These are phyloP conservation scores for Eurotiales sp. DNA, from an alignment of 2,329 filamentous ascomycete species.

Conservation along the genomic window DNA sequence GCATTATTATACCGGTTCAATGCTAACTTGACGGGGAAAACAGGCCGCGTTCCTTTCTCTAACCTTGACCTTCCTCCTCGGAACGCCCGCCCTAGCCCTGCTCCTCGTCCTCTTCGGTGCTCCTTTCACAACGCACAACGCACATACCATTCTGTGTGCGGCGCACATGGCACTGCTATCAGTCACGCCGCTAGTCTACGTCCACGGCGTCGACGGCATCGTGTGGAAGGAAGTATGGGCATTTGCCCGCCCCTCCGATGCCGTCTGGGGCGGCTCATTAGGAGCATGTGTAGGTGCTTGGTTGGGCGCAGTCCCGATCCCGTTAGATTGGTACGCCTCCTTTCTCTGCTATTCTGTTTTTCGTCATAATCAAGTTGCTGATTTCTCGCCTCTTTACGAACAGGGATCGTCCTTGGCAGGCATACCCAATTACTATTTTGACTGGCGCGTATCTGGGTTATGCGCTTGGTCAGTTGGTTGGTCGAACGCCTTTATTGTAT, in stretches of 20 bases:
- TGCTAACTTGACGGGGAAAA: constrained; percentile 1
- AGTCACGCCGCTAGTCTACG: constrained; percentile 77
- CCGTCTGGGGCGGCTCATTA: constrained; percentile 76
- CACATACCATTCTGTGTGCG: constrained; percentile 74
- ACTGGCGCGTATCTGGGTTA: constrained; percentile 78
- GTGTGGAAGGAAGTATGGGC: constrained; percentile 69
- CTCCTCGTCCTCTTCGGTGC: constrained; percentile 85
- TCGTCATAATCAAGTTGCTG: constrained; percentile 2
- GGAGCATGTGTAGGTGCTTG: constrained; percentile 79
- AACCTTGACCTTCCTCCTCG: constrained; percentile 48
- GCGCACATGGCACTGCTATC: constrained; percentile 77
- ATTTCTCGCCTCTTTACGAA: constrained; percentile 3
- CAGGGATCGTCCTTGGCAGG: constrained; percentile 95
- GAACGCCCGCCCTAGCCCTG: constrained; percentile 55
- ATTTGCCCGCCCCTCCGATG: constrained; percentile 71
- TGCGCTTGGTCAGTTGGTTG: constrained; percentile 52
- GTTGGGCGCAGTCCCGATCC: constrained; percentile 92
- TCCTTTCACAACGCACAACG: constrained; percentile 74
- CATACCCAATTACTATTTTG: constrained; percentile 90
- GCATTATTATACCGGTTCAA: too few relatives aligned
- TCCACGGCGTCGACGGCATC: constrained; percentile 69
- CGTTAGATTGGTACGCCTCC: constrained; percentile 72
- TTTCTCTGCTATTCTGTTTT: constrained; percentile 1
- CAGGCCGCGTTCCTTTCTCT: constrained; percentile 71
- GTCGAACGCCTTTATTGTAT: constrained; percentile 24